A percentile compares a stretch with the other conserved stretches of the same genome.
Conservation (phyloP, 768 basidiomycete species). For the Chalciporus piperatus region DNA sequence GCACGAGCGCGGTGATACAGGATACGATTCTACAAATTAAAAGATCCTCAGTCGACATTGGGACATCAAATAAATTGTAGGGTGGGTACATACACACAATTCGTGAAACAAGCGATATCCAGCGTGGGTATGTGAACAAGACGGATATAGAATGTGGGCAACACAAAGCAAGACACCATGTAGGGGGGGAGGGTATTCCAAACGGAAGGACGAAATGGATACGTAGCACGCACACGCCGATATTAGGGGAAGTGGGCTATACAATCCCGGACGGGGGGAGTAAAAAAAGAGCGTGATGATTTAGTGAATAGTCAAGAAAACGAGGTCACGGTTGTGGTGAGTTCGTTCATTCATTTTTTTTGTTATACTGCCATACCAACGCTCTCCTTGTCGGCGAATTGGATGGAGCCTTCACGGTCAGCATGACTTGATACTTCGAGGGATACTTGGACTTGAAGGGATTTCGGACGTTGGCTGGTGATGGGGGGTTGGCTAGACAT, state of each 20-base stretch:
- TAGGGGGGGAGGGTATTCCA: neutral
- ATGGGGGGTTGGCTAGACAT: constrained; percentile 1
- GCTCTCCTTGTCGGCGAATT: constrained; percentile 7
- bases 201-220: neutral
- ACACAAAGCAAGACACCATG: no score
- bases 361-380: constrained; percentile 5
- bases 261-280: no score
- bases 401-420: constrained; percentile 4
- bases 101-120: neutral
- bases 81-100: neutral
- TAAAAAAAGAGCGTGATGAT: neutral
- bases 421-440: constrained; percentile 5
- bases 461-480: neutral
- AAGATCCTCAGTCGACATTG: neutral
- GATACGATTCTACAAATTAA: no score
- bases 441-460: constrained; percentile 15
- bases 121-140: neutral
- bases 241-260: no score
- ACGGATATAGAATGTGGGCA: neutral
- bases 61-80: neutral
- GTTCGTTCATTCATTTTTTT: no score
- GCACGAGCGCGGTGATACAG: neutral
- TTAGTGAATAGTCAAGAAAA: neutral
- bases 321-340: neutral
- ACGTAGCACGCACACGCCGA: no score